These are phyloP conservation scores for Bryopsis sp. DNA, from an alignment of 139 green algal genomes.

Conservation along the genomic window DNA sequence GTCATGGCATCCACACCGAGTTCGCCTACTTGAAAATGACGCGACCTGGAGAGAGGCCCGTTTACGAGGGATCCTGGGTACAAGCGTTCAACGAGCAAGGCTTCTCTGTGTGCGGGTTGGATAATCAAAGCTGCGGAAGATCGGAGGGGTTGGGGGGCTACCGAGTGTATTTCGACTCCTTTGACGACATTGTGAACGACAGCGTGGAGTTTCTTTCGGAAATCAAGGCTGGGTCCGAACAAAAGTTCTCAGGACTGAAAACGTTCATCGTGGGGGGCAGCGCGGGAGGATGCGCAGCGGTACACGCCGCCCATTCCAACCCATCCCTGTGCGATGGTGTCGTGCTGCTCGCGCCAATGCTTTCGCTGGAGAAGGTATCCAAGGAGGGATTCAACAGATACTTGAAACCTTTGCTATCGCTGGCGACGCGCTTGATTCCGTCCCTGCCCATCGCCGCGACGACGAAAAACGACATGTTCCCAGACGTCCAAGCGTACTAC, in stretches of 20 bases:
- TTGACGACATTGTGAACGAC: constrained; percentile 56
- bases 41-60: constrained; percentile 21
- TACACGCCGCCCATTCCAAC: constrained; percentile 29
- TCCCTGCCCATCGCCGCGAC: not conserved
- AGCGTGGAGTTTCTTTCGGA: constrained; percentile 29
- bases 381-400: constrained; percentile 49
- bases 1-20: constrained; percentile 43
- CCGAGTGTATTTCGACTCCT: constrained; percentile 41
- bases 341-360: constrained; percentile 39
- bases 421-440: not conserved
- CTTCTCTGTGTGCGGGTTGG: constrained; percentile 46
- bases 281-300: constrained; percentile 56
- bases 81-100: constrained; percentile 47
- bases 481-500: constrained; percentile 1
- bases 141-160: constrained; percentile 37
- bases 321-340: constrained; percentile 27
- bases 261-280: constrained; percentile 48
- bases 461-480: not conserved
- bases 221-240: constrained; percentile 9
- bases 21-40: constrained; percentile 40
- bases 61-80: constrained; percentile 58
- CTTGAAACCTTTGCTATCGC: constrained; percentile 16
- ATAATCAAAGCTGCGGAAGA: constrained; percentile 52
- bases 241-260: constrained; percentile 36
- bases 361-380: constrained; percentile 44